A percentile compares a stretch with the other conserved stretches of the same genome.
Conservation (phyloP, 1,284 basidiomycete genomes). For the Ganoderma resinaceum region DNA sequence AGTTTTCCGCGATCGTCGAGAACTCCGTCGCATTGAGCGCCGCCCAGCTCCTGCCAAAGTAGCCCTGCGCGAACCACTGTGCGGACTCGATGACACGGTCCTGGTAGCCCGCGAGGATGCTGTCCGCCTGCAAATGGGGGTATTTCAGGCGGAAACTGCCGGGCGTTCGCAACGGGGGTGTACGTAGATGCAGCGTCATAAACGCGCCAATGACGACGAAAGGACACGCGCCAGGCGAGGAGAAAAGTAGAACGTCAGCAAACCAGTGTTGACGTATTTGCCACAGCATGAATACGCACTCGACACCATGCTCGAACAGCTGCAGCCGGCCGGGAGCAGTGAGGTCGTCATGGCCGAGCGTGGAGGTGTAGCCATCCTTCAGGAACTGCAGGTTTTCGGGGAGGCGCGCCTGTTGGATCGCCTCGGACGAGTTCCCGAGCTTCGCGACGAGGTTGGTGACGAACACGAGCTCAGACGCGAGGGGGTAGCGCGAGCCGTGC, state of each 20-base stretch:
- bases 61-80: slow-evolving; percentile 52
- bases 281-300: slow-evolving; percentile 30
- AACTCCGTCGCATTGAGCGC: slow-evolving; percentile 42
- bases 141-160: slow-evolving; percentile 45
- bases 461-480: slow-evolving; percentile 42
- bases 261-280: not conserved
- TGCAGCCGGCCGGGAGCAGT: slow-evolving; percentile 49
- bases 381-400: slow-evolving; percentile 48
- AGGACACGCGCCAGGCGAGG: not conserved
- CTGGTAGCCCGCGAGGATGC: slow-evolving; percentile 50
- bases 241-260: not conserved
- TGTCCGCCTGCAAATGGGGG: slow-evolving; percentile 44
- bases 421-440: slow-evolving; percentile 40
- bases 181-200: slow-evolving; percentile 32
- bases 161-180: not conserved
- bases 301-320: slow-evolving; percentile 53
- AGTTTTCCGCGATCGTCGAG: slow-evolving; percentile 47
- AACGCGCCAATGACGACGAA: slow-evolving; percentile 21
- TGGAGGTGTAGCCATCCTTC: slow-evolving; percentile 47
- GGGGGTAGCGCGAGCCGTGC: slow-evolving; percentile 50
- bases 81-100: slow-evolving; percentile 54
- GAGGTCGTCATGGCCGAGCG: slow-evolving; percentile 48
- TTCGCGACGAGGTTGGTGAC: slow-evolving; percentile 45
- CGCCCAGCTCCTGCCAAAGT: slow-evolving; percentile 47
- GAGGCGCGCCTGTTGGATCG: slow-evolving; percentile 41